phyloP scores from a whole-genome alignment of 257 asterid genomes.

The Capsicum pubescens region DNA sequence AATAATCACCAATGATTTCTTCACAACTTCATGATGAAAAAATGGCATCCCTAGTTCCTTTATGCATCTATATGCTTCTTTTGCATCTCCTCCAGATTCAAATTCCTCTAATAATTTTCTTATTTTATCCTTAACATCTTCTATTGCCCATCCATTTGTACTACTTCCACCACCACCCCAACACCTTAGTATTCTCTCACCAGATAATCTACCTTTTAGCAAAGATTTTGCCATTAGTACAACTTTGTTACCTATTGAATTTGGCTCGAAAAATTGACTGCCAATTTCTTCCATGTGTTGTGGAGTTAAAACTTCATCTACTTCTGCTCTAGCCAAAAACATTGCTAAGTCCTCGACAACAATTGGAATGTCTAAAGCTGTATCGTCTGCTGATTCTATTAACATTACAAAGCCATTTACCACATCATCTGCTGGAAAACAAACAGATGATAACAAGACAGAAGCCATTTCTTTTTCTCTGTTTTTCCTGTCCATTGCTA shows the following conservation, averaged over 20 bases:
- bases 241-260: slow-evolving; percentile 67
- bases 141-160: slow-evolving; percentile 70
- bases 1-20: slow-evolving; percentile 63
- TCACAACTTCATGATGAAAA: slow-evolving; percentile 92
- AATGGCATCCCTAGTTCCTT: slow-evolving; percentile 94
- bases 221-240: slow-evolving; percentile 69
- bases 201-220: slow-evolving; percentile 76
- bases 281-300: slow-evolving; percentile 82
- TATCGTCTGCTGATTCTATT: slow-evolving; percentile 89
- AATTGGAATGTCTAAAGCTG: slow-evolving; percentile 76
- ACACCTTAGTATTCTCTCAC: slow-evolving; percentile 86
- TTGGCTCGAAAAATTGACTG: slow-evolving; percentile 52
- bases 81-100: slow-evolving; percentile 76
- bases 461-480: slow-evolving; percentile 99
- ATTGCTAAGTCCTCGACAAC: slow-evolving; percentile 84
- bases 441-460: slow-evolving; percentile 68
- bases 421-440: slow-evolving; percentile 85
- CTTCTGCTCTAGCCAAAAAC: slow-evolving; percentile 86
- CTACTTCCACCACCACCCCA: slow-evolving; percentile 89
- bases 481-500: slow-evolving; percentile 92
- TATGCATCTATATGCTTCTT: slow-evolving; percentile 88
- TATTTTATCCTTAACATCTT: slow-evolving; percentile 84
- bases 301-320: slow-evolving; percentile 87
- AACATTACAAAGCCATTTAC: slow-evolving; percentile 71
- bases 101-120: slow-evolving; percentile 73